These are phyloP conservation scores for Pneumocystis oryctolagi DNA, from an alignment of 1,139 yeast genomes.

Conservation along the genomic window DNA sequence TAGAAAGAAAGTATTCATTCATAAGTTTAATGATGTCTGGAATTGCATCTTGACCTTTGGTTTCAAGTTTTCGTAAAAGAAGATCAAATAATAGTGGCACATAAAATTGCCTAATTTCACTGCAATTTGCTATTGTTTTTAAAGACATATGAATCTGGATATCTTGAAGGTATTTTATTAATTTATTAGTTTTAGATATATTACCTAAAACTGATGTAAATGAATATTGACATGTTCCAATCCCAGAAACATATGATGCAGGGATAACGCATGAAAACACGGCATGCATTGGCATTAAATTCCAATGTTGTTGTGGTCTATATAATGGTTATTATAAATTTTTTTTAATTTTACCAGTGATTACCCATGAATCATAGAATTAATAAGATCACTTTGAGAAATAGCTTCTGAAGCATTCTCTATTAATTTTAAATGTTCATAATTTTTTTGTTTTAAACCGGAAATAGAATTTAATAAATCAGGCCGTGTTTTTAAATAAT, in stretches of 20 bases:
- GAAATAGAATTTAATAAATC: constrained; percentile 17
- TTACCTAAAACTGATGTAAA: constrained; percentile 87
- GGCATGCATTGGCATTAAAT: constrained; percentile 84
- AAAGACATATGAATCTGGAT: constrained; percentile 76
- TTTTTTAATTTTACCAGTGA: neutral
- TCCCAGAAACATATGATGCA: constrained; percentile 61
- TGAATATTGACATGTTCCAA: constrained; percentile 48
- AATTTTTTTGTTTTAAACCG: constrained; percentile 4
- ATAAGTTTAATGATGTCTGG: constrained; percentile 46
- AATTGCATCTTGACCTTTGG: constrained; percentile 47
- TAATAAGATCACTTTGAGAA: constrained; percentile 66
- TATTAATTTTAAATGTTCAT: constrained; percentile 35
- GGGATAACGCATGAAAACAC: constrained; percentile 78
- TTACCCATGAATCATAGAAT: constrained; percentile 56
- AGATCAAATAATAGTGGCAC: constrained; percentile 47
- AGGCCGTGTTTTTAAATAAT: constrained; percentile 49
- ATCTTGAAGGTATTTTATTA: constrained; percentile 65
- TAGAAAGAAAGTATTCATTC: constrained; percentile 74
- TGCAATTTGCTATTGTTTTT: constrained; percentile 59
- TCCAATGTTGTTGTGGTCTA: constrained; percentile 81
- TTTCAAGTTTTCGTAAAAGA: constrained; percentile 42
- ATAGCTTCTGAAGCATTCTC: constrained; percentile 77
- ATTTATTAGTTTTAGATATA: constrained; percentile 71
- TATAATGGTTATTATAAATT: neutral
- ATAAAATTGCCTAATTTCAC: constrained; percentile 64